phyloP scores from a whole-genome alignment of 768 basidiomycete species.

The Lactifluus hygrophoroides region DNA sequence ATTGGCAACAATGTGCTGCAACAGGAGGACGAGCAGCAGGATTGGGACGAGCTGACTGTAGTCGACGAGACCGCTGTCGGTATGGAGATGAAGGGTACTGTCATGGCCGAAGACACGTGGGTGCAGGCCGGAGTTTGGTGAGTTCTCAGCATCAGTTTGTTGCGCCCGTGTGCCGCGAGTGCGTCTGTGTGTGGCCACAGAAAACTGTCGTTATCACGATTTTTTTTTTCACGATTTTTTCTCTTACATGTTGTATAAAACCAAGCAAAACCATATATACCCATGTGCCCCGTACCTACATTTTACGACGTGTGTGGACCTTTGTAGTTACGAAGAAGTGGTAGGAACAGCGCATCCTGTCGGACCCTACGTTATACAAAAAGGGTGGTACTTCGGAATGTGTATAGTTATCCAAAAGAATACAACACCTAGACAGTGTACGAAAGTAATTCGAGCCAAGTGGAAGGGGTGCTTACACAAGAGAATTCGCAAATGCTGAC shows the following conservation, averaged over 20 bases:
- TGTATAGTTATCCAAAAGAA: too few species aligned
- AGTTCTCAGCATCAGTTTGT: background rate
- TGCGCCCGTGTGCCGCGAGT: too few species aligned
- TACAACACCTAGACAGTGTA: too few species aligned
- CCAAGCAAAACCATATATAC: conserved; percentile 2
- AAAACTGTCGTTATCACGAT: background rate
- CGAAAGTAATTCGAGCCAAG: too few species aligned
- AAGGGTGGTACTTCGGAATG: too few species aligned
- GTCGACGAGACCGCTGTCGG: conserved; percentile 11
- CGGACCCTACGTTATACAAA: too few species aligned
- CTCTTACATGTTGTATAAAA: background rate
- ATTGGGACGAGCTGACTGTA: conserved; percentile 18
- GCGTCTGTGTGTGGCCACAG: too few species aligned
- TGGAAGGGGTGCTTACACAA: too few species aligned
- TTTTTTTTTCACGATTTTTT: background rate
- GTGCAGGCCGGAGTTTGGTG: conserved; percentile 9
- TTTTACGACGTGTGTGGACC: background rate
- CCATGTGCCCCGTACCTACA: background rate
- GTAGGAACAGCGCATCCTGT: too few species aligned
- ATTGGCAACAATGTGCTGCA: background rate
- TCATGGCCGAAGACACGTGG: conserved; percentile 4
- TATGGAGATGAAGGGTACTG: conserved; percentile 1
- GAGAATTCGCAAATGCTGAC: too few species aligned
- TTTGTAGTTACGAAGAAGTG: background rate
- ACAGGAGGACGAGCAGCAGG: conserved; percentile 10